Base-by-base conservation (phyloP, 257 asterid species). In the Gardenia jasminoides region DNA sequence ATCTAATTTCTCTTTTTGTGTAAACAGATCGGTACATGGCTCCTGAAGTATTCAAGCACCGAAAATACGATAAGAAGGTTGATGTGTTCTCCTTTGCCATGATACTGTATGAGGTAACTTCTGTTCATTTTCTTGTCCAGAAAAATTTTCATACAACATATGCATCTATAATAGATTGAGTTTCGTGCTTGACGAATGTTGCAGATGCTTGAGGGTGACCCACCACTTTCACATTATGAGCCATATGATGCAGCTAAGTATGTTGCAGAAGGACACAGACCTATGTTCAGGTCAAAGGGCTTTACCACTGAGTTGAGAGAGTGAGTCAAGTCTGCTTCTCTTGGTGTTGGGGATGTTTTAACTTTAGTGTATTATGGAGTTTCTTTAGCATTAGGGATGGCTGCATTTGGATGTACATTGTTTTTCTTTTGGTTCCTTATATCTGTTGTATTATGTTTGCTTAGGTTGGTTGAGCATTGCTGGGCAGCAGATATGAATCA, bases 181-280 rank as follows among this genome's bases (percentile, higher is more conserved):
- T 62, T 30, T 33, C 52, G 50, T 26, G 61, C 11, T 48, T 36
- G 52, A 39, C 48, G 76, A 72, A 76, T 82, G 78, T 71, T 87
- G 86, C 93, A 96, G 99, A 96, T 96, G 99, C 90, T 96, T 70
- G 98, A 96, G 90, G 99, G 99, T 31, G 98, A 96, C 20, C 94
- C 97, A 59, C 98, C 98, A 28, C 80, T 96, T 86, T 83, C 97
- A 22, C 71, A 83, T 83, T 92, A 85, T 66, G 98, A 92, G 85
- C 97, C 99, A 20, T 91, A 92, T 77, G 99, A 96, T 80, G 98
- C 97, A 71, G 99, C 99, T 65, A 93, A 80, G 86, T 86, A 86
- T 76, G 89, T 92, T 81, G 83, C 99, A 65, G 99, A 96, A 84
- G 99, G 99, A 33, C 96, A 92, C 83, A 90, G 98, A 28, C 99